A percentile compares a stretch with the other conserved stretches of the same genome.
phyloP scores from a whole-genome alignment of 345 rosid species.

The Brassica cretica region DNA sequence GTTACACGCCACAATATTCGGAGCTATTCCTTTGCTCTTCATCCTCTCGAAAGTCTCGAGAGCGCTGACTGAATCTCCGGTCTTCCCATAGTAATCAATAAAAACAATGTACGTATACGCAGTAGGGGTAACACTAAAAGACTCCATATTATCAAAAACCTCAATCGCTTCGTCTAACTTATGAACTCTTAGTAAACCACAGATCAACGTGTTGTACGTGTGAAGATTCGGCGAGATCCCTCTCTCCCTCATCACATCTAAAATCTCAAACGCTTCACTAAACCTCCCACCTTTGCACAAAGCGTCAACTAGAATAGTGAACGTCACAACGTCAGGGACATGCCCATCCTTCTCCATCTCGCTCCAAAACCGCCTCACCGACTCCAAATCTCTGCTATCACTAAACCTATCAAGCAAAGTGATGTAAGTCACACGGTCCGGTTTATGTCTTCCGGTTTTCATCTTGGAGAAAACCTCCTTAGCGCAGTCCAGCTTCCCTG shows the following conservation, averaged over 20 bases:
- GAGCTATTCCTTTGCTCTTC: slow-evolving; percentile 76
- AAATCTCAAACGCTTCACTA: slow-evolving; percentile 59
- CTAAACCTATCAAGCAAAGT: slow-evolving; percentile 79
- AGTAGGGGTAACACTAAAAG: slow-evolving; percentile 65
- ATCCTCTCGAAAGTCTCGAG: slow-evolving; percentile 78
- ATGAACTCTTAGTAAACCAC: slow-evolving; percentile 64
- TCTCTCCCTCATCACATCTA: slow-evolving; percentile 67
- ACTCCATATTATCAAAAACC: slow-evolving; percentile 59
- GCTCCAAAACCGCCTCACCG: slow-evolving; percentile 68
- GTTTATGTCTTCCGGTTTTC: slow-evolving; percentile 78
- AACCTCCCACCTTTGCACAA: slow-evolving; percentile 64
- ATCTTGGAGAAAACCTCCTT: slow-evolving; percentile 64
- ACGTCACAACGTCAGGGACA: slow-evolving; percentile 78
- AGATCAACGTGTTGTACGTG: slow-evolving; percentile 77
- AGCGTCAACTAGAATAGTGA: slow-evolving; percentile 72
- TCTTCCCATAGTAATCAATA: slow-evolving; percentile 90
- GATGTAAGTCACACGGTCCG: slow-evolving; percentile 74
- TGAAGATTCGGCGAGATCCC: slow-evolving; percentile 73
- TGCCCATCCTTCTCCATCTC: slow-evolving; percentile 89
- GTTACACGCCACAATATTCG: slow-evolving; percentile 80
- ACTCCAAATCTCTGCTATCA: slow-evolving; percentile 67
- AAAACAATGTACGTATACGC: slow-evolving; percentile 79
- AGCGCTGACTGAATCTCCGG: slow-evolving; percentile 60
- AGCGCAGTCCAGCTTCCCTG: slow-evolving; percentile 63
- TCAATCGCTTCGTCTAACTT: slow-evolving; percentile 63